Percentiles rank a stretch among this genome's conserved stretches.
These are phyloP conservation scores for Neopestalotiopsis sp. DNA, from an alignment of 2,329 filamentous ascomycete genomes.

Conservation along the genomic window DNA sequence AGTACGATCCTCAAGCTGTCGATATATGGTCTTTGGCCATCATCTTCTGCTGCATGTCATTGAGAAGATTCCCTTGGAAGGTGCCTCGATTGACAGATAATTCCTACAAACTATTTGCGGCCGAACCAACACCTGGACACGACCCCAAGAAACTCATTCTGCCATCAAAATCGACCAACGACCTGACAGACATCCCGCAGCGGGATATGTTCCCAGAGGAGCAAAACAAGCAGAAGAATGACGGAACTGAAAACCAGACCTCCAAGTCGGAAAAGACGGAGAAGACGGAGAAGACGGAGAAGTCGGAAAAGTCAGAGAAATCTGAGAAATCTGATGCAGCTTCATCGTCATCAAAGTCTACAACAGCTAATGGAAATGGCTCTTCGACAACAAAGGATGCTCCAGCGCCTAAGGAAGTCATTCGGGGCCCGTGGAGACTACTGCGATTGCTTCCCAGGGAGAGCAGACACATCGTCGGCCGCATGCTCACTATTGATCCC, in stretches of 20 bases:
- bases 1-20: slow-evolving; percentile 91
- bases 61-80: slow-evolving; percentile 96
- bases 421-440: slow-evolving; percentile 91
- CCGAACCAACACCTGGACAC: slow-evolving; percentile 78
- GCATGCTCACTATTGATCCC: slow-evolving; percentile 91
- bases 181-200: slow-evolving; percentile 44
- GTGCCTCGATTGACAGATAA: slow-evolving; percentile 90
- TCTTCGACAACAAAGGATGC: slow-evolving; percentile 36
- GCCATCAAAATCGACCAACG: slow-evolving; percentile 50
- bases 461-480: slow-evolving; percentile 84
- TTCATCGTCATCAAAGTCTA: background rate
- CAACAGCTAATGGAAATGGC: slow-evolving; percentile 27
- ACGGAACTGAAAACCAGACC: slow-evolving; percentile 21
- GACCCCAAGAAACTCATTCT: slow-evolving; percentile 59
- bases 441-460: slow-evolving; percentile 87
- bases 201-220: slow-evolving; percentile 45
- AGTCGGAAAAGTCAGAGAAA: background rate
- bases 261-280: background rate
- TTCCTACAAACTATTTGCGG: slow-evolving; percentile 90
- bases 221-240: slow-evolving; percentile 34
- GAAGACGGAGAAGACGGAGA: slow-evolving; percentile 7
- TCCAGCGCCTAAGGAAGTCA: slow-evolving; percentile 68
- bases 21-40: slow-evolving; percentile 99
- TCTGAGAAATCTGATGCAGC: slow-evolving; percentile 22
- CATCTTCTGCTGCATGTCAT: slow-evolving; percentile 98